Percentiles rank a stretch among this genome's conserved stretches.
These are phyloP conservation scores for Apiotrichum sp. DNA, from an alignment of 1,284 basidiomycete genomes.

Conservation along the genomic window DNA sequence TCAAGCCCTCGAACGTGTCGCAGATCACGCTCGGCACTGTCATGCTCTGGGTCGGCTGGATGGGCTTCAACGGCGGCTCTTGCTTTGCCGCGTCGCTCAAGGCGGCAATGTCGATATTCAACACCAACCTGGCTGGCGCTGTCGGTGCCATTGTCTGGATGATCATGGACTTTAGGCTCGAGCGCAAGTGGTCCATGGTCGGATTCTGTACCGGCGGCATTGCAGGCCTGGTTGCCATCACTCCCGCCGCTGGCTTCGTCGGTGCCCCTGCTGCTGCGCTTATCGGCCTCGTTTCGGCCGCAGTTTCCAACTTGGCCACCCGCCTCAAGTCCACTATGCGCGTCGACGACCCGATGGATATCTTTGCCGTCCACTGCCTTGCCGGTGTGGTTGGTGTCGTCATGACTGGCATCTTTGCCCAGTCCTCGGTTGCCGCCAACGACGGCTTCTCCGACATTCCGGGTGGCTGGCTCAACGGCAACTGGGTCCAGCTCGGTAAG, in stretches of 20 bases:
- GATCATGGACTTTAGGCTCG: conserved; percentile 74
- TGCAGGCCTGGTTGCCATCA: conserved; percentile 74
- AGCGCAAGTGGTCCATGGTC: conserved; percentile 72
- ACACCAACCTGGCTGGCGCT: conserved; percentile 60
- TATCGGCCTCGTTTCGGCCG: conserved; percentile 68
- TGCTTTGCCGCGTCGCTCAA: conserved; percentile 87
- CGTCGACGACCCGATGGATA: conserved; percentile 54
- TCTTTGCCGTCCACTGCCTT: conserved; percentile 85
- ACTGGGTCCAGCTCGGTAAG: conserved; percentile 72
- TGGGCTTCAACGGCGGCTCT: conserved; percentile 58
- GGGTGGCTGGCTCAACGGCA: conserved; percentile 66
- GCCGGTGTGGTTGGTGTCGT: conserved; percentile 81
- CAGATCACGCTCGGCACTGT: conserved; percentile 74
- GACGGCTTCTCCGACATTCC: conserved; percentile 52
- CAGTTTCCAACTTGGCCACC: conserved; percentile 78
- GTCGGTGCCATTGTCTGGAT: conserved; percentile 76
- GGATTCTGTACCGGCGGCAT: conserved; percentile 72
- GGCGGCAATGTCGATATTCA: conserved; percentile 78
- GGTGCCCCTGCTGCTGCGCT: conserved; percentile 55
- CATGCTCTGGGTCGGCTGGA: conserved; percentile 83
- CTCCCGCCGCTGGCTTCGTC: conserved; percentile 51
- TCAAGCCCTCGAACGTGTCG: conserved; percentile 85
- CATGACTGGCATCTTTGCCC: conserved; percentile 59
- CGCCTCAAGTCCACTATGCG: conserved; percentile 58
- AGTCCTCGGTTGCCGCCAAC: conserved; percentile 68